Evolutionary conservation across 1,284 basidiomycete species (phyloP).

Genomic region (Wolfiporia cocos): DNA sequence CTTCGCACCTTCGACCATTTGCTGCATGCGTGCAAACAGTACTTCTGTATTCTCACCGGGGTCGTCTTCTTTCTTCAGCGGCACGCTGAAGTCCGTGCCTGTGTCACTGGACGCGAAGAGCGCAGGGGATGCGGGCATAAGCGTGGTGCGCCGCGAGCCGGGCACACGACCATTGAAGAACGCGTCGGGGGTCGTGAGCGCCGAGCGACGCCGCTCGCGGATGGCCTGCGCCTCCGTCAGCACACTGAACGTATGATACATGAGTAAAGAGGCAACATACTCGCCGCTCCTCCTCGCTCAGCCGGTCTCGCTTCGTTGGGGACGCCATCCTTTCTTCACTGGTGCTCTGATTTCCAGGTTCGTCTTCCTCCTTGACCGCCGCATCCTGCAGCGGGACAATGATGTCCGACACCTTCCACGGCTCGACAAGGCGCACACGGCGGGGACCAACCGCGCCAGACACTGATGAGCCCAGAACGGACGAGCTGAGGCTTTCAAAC

Average conservation of each 20-base stretch:
- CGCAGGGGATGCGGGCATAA: conserved; percentile 8
- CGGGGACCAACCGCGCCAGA: conserved; percentile 29
- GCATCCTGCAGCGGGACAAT: conserved; percentile 30
- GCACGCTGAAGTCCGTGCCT: background rate
- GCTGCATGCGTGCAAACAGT: conserved; percentile 54
- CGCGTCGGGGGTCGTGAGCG: conserved; percentile 41
- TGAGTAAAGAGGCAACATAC: conserved; percentile 20
- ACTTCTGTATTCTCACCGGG: conserved; percentile 41
- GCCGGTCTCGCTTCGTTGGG: conserved; percentile 18
- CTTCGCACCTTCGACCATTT: conserved; percentile 57
- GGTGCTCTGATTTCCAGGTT: conserved; percentile 1
- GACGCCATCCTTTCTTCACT: conserved; percentile 1
- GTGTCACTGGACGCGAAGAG: conserved; percentile 1
- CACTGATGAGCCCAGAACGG: conserved; percentile 8
- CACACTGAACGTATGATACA: background rate
- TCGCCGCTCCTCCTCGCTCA: conserved; percentile 47
- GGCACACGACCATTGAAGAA: conserved; percentile 50
- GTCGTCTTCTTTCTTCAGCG: conserved; percentile 20
- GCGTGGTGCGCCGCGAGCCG: conserved; percentile 27
- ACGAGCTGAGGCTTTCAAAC: conserved; percentile 12
- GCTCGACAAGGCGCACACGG: conserved; percentile 40
- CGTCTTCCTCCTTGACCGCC: conserved; percentile 13
- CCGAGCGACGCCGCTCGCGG: conserved; percentile 51
- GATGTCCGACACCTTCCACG: conserved; percentile 51
- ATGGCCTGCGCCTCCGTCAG: conserved; percentile 37